Base-by-base conservation (phyloP, 345 rosid species). In the Bruguiera gymnorhiza region DNA sequence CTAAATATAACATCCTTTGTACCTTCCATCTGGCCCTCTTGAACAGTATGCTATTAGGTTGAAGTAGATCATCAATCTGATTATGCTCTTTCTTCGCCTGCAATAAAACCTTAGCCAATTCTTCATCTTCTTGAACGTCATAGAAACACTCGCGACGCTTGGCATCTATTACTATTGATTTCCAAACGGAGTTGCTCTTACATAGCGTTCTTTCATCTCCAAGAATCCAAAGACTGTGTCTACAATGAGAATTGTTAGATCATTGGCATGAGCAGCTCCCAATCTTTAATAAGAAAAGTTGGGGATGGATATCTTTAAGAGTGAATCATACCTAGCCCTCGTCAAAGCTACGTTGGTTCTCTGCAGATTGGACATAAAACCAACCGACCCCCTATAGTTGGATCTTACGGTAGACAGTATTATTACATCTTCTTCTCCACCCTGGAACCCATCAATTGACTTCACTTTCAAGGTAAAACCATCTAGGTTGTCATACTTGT, bases 181-280 rank as follows among this genome's bases (percentile, higher is more conserved):
- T 31, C 90, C 90, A 84, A 10, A 75, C 70, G 11, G 88, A 79
- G 10, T 64, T 67, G 58, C 78, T 71, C 15, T 54, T 72, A 20
- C 30, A 20, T 61, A 87, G 74, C 1, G 87, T 85, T 70, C 57
- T 71, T 71, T 66, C 82, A 69, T 75, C 71, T 55, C 88, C 91
- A 63, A 85, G 63, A 73, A 86, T 83, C 91, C 88, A 84, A 23
- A 84, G 83, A 61, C 88, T 69, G 34, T 83, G 79, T 76, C 91
- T 85, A 48, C 3, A 13, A 43, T 13, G 18, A 43, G 16, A 43
- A 15, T 13, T 3, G 18, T 43, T 43, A 13, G 19, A 15, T 11
- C 50, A 3, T 43, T 27, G 67, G 74, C 81, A 50, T 80, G 75
- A 27, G 85, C 79, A 39, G 68, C 88, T 43, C 84, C 87, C 0